Base-by-base conservation (phyloP, 1,139 yeast genomes). In the Lodderomyces jiufengensis region DNA sequence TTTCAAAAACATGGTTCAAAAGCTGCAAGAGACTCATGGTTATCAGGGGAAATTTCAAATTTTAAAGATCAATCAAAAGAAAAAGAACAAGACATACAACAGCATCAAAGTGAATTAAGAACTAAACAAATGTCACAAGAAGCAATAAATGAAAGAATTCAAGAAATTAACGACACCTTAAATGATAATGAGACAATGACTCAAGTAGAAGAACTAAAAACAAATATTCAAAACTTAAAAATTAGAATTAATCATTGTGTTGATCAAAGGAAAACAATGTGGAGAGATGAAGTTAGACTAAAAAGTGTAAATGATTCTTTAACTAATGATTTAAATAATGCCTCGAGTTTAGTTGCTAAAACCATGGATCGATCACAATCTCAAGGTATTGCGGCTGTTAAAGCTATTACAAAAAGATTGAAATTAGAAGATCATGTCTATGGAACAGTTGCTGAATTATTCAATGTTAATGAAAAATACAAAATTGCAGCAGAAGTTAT, bases 381-480 rank as follows among this genome's bases (percentile, higher is more conserved):
- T 5, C 65, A 71, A 34, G 97, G 96, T 11, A 62, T 88, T 12
- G 72, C 72, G 23, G 78, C 87, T 2, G 86, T 87, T 3, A 73
- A 71, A 36, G 61, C 71, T 9, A 81, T 88, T 26, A 67, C 82
- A 0, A 61, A 70, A 30, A 70, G 69, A 37, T 59, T 84, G 33
- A 76, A 77, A 9, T 57, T 88, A 26, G 58, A 63, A 2, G 61
- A 61, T 2, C 76, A 82, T 6, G 94, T 87, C 3, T 80, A 75
- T 57, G 98, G 98, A 0, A 81, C 95, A 0, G 59, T 92, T 15
- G 94, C 95, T 24, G 95, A 88, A 45, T 63, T 92, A 25, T 83
- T 92, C 41, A 72, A 71, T 38, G 92, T 87, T 3, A 83, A 82
- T 47, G 90, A 84, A 37, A 86, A 85, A 49, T 90, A 87, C 54